These are phyloP conservation scores for Phytopythium kandeliae DNA, from an alignment of 352 stramenopile genomes.

Conservation along the genomic window DNA sequence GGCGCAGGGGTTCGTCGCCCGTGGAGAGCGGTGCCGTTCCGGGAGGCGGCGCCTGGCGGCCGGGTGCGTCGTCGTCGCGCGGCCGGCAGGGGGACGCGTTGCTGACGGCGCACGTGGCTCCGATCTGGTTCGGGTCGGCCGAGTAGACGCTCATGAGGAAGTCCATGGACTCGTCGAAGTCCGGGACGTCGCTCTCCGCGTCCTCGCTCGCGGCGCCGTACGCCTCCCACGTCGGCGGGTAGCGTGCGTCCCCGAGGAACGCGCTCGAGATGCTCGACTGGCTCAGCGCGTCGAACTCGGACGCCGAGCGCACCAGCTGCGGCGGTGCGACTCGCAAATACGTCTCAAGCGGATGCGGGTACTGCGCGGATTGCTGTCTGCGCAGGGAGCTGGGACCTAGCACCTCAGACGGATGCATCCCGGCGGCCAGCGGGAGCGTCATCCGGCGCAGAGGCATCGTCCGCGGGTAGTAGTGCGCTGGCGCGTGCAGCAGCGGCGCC, in stretches of 20 bases:
- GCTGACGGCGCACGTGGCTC: constrained; percentile 3
- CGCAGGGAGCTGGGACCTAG: background rate
- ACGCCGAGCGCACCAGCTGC: constrained; percentile 13
- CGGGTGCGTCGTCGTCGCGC: too few species aligned
- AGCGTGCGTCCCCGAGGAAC: constrained; percentile 27
- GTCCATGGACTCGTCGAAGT: constrained; percentile 80
- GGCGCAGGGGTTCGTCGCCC: background rate
- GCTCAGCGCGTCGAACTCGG: constrained; percentile 34
- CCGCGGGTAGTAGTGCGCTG: background rate
- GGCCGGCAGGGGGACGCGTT: constrained; percentile 3
- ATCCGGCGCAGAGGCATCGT: background rate
- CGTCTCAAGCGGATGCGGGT: constrained; percentile 7
- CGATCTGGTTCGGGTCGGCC: constrained; percentile 37
- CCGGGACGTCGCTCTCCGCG: constrained; percentile 29
- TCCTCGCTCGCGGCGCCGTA: constrained; percentile 8
- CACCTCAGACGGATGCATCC: background rate
- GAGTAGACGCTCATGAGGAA: constrained; percentile 77
- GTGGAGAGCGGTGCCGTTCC: background rate
- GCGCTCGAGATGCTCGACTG: constrained; percentile 34
- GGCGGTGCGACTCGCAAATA: constrained; percentile 8
- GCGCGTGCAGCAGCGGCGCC: background rate
- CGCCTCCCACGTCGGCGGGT: constrained; percentile 23
- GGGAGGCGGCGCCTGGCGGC: constrained; percentile 6
- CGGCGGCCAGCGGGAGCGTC: background rate
- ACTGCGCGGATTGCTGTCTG: constrained; percentile 8